phyloP scores from a whole-genome alignment of 1,284 basidiomycete genomes.

The Trichosporon faecale region DNA sequence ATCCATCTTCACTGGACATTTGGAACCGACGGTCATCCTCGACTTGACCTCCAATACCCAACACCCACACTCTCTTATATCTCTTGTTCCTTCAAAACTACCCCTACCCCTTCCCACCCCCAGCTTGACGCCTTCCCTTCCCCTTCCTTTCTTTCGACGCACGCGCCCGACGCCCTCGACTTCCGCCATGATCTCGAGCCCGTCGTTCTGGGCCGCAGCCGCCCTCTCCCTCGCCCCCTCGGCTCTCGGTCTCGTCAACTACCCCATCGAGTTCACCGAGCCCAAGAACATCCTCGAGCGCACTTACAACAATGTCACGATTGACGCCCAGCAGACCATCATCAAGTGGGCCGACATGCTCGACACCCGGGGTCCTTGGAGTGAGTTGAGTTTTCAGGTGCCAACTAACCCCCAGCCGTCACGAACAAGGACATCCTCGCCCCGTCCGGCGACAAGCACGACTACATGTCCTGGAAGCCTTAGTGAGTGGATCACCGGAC shows the following conservation, averaged over 20 bases:
- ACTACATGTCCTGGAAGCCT: conserved; percentile 25
- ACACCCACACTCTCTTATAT: background rate
- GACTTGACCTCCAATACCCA: background rate
- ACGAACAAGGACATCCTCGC: conserved; percentile 20
- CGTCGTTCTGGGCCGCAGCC: conserved; percentile 8
- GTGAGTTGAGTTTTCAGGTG: background rate
- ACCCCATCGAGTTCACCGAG: conserved; percentile 22
- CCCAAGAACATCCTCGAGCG: conserved; percentile 19
- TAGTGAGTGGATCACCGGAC: conserved; percentile 15
- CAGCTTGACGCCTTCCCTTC: background rate
- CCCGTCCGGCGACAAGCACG: conserved; percentile 21
- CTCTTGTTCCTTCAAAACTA: background rate
- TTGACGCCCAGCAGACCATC: conserved; percentile 22
- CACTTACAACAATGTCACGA: conserved; percentile 13
- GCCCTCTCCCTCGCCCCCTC: conserved; percentile 14
- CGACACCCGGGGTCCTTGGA: conserved; percentile 14
- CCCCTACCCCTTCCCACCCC: too few species aligned
- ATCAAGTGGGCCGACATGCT: conserved; percentile 21
- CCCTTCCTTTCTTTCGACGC: background rate
- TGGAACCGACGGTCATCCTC: background rate
- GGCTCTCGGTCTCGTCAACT: conserved; percentile 18
- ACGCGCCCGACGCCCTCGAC: background rate
- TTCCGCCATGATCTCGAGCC: background rate
- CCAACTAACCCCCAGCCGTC: conserved; percentile 16
- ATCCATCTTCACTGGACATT: background rate